Evolutionary conservation across 352 stramenopile genomes (phyloP).

Genomic region (Globisporangium echinulatum): DNA sequence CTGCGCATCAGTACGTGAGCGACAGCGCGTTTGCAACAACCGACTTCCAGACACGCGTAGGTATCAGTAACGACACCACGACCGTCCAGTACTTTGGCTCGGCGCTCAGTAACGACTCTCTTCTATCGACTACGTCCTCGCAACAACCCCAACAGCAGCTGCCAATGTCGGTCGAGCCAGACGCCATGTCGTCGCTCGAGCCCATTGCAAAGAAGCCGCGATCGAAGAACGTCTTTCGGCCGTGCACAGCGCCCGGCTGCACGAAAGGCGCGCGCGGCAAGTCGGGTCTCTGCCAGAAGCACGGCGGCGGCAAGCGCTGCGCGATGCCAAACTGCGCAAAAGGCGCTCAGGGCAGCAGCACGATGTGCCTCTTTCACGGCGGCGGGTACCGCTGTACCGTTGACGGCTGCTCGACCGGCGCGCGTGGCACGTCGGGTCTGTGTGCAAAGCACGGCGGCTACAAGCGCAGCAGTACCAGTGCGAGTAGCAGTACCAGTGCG

Average conservation of each 20-base stretch:
- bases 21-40: no score
- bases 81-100: background rate
- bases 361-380: conserved; percentile 75
- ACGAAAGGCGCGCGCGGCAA: conserved; percentile 76
- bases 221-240: conserved; percentile 68
- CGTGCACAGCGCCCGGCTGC: conserved; percentile 51
- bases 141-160: background rate
- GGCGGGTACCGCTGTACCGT: conserved; percentile 80
- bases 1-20: conserved; percentile 1
- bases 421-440: conserved; percentile 62
- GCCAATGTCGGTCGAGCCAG: background rate
- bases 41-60: no score
- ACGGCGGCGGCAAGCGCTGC: conserved; percentile 82
- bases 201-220: conserved; percentile 50
- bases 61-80: background rate
- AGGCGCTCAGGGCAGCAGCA: conserved; percentile 74
- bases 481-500: background rate
- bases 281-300: conserved; percentile 78
- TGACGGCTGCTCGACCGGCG: conserved; percentile 64
- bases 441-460: conserved; percentile 81
- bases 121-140: background rate
- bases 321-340: conserved; percentile 55
- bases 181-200: conserved; percentile 20
- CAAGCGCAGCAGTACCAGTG: conserved; percentile 35
- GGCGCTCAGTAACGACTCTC: background rate